Base-by-base conservation (phyloP, 2,329 filamentous ascomycete species). In the Emmonsiellopsis sp. region DNA sequence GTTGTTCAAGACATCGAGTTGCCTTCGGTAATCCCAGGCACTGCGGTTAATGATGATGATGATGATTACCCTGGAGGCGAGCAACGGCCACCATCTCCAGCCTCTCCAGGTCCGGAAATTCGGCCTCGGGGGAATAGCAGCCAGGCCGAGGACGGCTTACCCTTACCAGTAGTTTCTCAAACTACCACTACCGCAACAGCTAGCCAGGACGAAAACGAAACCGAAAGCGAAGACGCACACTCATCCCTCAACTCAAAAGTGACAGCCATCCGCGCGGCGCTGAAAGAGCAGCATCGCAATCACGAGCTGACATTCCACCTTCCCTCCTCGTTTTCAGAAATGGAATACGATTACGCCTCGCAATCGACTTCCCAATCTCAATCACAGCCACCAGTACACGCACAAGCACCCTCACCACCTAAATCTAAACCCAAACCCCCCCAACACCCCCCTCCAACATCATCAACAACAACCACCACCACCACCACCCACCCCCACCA, bases 291-390 rank as follows among this genome's bases (percentile, higher is more conserved):
- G 33, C 33, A 45, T 9, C 37, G 42, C 5, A 51, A 55, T 6
- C 47, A 56, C 7, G 56, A 59, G 40, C 48, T 59, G 11, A 51
- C 52, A 5, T 58, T 59, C 32, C 42, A 50, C 32, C n/a, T 53
- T 13, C 49, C 52, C 31, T 52, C 48, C 3, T 54, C 51, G 42
- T 36, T 42, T 33, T 54, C 54, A 34, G 42, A 61, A 40, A 43
- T 48, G 51, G 42, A 48, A 50, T 55, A 11, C 27, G 34, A 13
- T 2, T 3, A 49, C n/a, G 6, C 34, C 31, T 36, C 46, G 4
- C 46, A 39, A n/a, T 11, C 5, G 27, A 31, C n/a, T 17, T 49
- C 34, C 8, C 33, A 48, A 8, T 9, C 34, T 21, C 46, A 49
- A 31, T n/a, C 45, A 9, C 45, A 48, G 14, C 2, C 34, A 27